Percentiles rank a stretch among this genome's conserved stretches.
Conservation (phyloP, 345 rosid genomes). For the Brassica carinata region DNA sequence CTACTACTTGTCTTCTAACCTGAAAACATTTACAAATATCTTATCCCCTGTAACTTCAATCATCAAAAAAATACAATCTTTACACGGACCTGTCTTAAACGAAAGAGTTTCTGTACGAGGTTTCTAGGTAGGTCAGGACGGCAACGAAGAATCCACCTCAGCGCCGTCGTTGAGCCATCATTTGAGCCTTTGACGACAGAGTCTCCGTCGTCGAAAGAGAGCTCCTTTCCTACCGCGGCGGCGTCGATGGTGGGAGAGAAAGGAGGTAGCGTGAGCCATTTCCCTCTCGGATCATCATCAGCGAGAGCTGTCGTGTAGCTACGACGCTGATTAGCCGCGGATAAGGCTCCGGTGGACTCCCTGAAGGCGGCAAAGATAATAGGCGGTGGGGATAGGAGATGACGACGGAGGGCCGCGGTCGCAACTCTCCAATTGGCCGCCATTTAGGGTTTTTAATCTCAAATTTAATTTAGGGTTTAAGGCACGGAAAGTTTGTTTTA, state of each 20-base stretch:
- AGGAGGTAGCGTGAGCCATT: slow-evolving; percentile 76
- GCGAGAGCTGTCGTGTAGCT: slow-evolving; percentile 30
- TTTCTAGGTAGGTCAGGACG: slow-evolving; percentile 85
- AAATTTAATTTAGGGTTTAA: slow-evolving; percentile 25
- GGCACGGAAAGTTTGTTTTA: neutral
- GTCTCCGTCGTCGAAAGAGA: slow-evolving; percentile 24
- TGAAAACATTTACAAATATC: slow-evolving; percentile 32
- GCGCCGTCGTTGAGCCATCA: slow-evolving; percentile 55
- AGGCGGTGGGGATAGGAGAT: slow-evolving; percentile 31
- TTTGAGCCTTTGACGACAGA: slow-evolving; percentile 6
- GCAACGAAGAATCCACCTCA: slow-evolving; percentile 81
- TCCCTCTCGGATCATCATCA: slow-evolving; percentile 40
- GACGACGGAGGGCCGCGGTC: slow-evolving; percentile 44
- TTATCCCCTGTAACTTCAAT: neutral
- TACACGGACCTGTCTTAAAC: slow-evolving; percentile 71
- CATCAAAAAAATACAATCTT: neutral
- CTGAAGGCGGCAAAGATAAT: neutral
- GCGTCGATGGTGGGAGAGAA: slow-evolving; percentile 51
- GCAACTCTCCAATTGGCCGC: slow-evolving; percentile 39
- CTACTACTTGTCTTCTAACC: slow-evolving; percentile 60
- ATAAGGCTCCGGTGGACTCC: neutral
- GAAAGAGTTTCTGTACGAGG: slow-evolving; percentile 86
- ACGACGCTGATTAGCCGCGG: slow-evolving; percentile 24
- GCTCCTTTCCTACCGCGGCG: slow-evolving; percentile 52
- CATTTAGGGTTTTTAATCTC: slow-evolving; percentile 25